Evolutionary conservation across 116 monocot species (phyloP).

Genomic region (Trichopus zeylanicus): DNA sequence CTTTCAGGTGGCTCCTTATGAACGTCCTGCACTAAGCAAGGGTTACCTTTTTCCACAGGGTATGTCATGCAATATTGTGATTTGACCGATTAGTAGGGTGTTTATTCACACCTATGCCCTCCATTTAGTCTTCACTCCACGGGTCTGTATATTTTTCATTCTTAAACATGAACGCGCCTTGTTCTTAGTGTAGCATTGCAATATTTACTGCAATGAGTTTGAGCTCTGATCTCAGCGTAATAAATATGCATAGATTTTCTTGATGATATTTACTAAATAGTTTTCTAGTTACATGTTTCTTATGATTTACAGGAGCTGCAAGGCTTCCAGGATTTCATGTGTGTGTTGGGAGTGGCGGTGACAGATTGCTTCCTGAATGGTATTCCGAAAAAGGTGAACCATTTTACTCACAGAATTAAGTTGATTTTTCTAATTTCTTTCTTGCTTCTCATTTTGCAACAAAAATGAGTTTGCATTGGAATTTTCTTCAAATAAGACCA

Average conservation of each 20-base stretch:
- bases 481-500: too few relatives aligned
- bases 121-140: too few relatives aligned
- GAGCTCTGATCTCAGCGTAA: too few relatives aligned
- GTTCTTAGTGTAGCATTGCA: too few relatives aligned
- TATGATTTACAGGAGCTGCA: constrained; percentile 46
- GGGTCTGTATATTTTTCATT: too few relatives aligned
- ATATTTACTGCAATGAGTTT: too few relatives aligned
- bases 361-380: constrained; percentile 81
- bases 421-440: background rate
- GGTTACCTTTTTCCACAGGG: constrained; percentile 90
- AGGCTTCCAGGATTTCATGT: constrained; percentile 78
- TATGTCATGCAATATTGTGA: constrained; percentile 15
- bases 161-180: too few relatives aligned
- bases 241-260: too few relatives aligned
- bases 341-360: constrained; percentile 84
- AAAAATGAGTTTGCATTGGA: too few relatives aligned
- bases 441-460: too few relatives aligned
- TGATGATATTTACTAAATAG: too few relatives aligned
- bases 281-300: too few relatives aligned
- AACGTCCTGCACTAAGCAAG: constrained; percentile 97
- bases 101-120: background rate
- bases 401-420: background rate
- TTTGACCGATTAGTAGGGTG: background rate
- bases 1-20: constrained; percentile 89
- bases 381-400: constrained; percentile 32